Evolutionary conservation across 345 rosid genomes (phyloP), one percentile per base, ranked within the genome.

Genomic region (Hibiscus tridactylites): DNA sequence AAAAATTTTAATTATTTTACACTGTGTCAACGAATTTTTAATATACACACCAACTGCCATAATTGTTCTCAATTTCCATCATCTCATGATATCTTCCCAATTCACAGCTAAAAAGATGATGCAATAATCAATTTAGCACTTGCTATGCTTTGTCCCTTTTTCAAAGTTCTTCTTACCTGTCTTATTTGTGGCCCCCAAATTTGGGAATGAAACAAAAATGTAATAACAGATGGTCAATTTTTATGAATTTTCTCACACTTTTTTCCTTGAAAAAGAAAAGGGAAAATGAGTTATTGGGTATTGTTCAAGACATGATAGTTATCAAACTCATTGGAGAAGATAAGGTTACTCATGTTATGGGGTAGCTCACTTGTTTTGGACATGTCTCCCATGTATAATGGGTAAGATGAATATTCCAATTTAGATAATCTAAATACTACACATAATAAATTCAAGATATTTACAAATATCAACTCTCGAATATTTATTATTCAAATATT

Each of bases 171-270:
- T 59, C 2, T 61, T 47, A 66, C 53, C 12, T 6, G 53, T 56
- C 56, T 17, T 73, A 44, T 16, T 46, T 65, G 28, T 71, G 76
- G 75, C 1, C 53, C 83, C 76, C 21, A 6, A 53, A 17, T 53
- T 2, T 53, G 0, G 26, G 10, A 29, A 9, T 24, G 60, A 2
- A 70, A 5, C 52, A 35, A 35, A 65, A 44, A 62, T 24, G 26
- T 0, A 57, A 35, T 21, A 24, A 21, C 63, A 69, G 33, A 71
- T 74, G 64, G 72, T 78, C 66, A 68, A 72, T 58, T 46, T 26
- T 16, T 11, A 65, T 29, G 31, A 31, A n/a, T 15, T 52, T n/a
- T n/a, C 57, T 6, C n/a, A 1, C n/a, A 5, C 9, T 52, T 52
- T 52, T n/a, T 6, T 4, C 3, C 9, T 10, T 2, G 15, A 53